Base-by-base conservation (phyloP, 2,329 filamentous ascomycete species). In the Penicillium sclerotiorum region DNA sequence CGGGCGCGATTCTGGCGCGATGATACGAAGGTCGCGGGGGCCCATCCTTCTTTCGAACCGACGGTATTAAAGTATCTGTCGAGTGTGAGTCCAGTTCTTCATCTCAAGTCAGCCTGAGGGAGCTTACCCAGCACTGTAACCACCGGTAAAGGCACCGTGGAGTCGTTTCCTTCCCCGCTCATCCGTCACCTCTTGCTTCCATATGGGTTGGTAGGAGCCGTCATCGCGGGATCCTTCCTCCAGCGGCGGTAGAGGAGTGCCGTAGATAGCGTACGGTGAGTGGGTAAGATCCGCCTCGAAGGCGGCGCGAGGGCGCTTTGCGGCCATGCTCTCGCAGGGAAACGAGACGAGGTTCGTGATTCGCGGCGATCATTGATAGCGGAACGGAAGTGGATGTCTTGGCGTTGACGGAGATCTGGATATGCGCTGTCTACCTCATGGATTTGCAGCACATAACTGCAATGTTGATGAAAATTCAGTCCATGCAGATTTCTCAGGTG, bases 11-110 rank as follows among this genome's bases (percentile, higher is more conserved):
- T 90, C 32, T 83, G 77, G 20, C 94, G 88, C 44, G 92, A 96
- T 6, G 93, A 97, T 8, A 95, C 86, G 70, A 97, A 99, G 0
- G 89, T 88, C 18, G 90, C 86, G 2, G 94, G 94, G 1, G 90
- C 87, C 93, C 93, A 99, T 76, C 94, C 94, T 78, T 99, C 93
- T 72, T 97, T 97, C 49, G 93, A 96, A 45, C 94, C 94, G 60
- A 97, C 94, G 5, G 92, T 96, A 70, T 99, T 99, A 76, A 94
- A 97, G 74, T 97, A 96, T 60, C 90, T 93, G 70, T 56, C 65
- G 27, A 49, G n/a, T n/a, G 30, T 60, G 15, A 59, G 53, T 20
- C 18, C 5, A 17, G 15, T 33, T 8, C 8, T 15, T 32, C 23
- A n/a, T 9, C 18, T 17, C n/a, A 30, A 28, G 8, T 3, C 3